Base-by-base conservation (phyloP, 805 yeast species). In the Candida peoriensis region DNA sequence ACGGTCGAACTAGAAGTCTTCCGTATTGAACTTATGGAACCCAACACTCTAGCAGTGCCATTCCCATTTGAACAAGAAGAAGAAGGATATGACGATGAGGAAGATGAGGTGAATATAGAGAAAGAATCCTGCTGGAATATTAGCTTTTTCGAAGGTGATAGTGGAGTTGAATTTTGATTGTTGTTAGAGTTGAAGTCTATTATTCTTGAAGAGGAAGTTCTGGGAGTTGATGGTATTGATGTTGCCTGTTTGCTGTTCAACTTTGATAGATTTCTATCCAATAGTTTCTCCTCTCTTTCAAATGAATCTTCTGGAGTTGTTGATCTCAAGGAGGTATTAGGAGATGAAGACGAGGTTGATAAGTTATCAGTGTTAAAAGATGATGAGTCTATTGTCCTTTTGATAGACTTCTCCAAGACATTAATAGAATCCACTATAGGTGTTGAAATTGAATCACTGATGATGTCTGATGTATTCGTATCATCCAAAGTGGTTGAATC, bases 231-330 rank as follows among this genome's bases (percentile, higher is more conserved):
- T 9, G 31, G 28, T 6, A 24, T 16, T 12, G n/a, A 13, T n/a
- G 20, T 22, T 30, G 29, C 8, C 3, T 22, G 16, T 6, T 30
- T 20, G 20, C 35, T 36, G 14, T 43, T 39, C 18, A 44, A 17
- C 11, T 27, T 11, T 2, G 43, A 35, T 6, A 43, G 32, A 12
- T 30, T 13, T 12, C 36, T 33, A 26, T 49, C 54, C 8, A 47
- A 15, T 4, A 20, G 18, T 5, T 37, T 26, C 25, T 49, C 54
- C 16, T 41, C 44, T 24, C 43, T 36, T 33, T 49, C 54, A 30
- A 49, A 47, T 11, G 54, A 47, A 24, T 46, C 47, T 28, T 43
- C 49, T 4, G 49, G 46, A 14, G 44, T 36, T 26, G 42, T 29
- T 15, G 44, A 30, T 15, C 30, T 29, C 6, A 39, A 28, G 6